Base-by-base conservation (phyloP, 192 early-diverging fungal species). In the Rhizophlyctis rosea region DNA sequence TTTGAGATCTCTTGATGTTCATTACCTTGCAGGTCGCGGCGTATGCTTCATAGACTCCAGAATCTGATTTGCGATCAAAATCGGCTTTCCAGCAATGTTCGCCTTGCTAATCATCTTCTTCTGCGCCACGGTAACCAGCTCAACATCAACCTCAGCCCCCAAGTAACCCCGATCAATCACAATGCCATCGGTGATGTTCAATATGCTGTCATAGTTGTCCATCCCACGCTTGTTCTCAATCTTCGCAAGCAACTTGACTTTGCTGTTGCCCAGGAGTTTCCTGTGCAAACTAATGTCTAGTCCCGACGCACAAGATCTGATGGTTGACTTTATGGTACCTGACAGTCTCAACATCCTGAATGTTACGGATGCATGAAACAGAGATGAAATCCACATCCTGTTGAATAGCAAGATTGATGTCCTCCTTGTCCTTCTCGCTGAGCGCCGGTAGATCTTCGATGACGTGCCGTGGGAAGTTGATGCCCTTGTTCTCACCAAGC, bases 81-180 rank as follows among this genome's bases (percentile, higher is more conserved):
- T 75, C 24, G 78, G 70, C 65, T 85, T 85, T 13, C 82, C 82
- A 49, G 74, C 57, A 34, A 74, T 54, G 54, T 85, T 85, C 23
- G 80, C 79, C 69, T 73, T 56, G 51, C 61, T 62, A 52, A 85
- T 83, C 80, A 85, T 82, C 50, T 78, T 72, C 76, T 85, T 85
- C 58, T 85, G 82, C 2, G 74, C 76, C 44, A 80, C 73, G 0
- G 80, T 77, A 44, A 85, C 80, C 3, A 73, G 18, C 47, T 85
- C 82, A 1, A 82, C 71, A 33, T 79, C 82, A 24, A 85, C 68
- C 61, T 85, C 82, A 13, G 75, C 70, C 0, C 82, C 82, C 23
- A 85, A 74, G 68, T 85, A 85, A 13, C 82, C 82, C 30, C 82
- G 61, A 57, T 85, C 82, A 39, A 85, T 78, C 34, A 85, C 78